Evolutionary conservation across 345 rosid species (phyloP).

Genomic region (Viola odorata): DNA sequence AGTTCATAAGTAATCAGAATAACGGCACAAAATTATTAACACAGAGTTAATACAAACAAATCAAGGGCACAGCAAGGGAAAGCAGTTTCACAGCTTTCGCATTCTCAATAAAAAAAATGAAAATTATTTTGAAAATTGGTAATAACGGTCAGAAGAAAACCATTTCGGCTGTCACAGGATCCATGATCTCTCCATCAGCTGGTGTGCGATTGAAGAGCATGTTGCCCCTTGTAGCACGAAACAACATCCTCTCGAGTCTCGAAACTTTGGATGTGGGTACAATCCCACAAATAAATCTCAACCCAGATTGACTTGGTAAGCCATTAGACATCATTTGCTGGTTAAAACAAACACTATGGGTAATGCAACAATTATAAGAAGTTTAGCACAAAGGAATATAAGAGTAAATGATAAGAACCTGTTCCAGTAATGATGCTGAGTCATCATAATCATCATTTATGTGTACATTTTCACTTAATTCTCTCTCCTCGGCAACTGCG

Average conservation of each 20-base stretch:
- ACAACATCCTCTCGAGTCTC: constrained; percentile 88
- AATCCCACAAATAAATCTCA: constrained; percentile 86
- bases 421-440: constrained; percentile 63
- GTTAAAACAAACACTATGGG: constrained; percentile 16
- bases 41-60: neutral
- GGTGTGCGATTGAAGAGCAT: constrained; percentile 93
- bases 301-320: constrained; percentile 64
- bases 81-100: neutral
- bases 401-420: constrained; percentile 40
- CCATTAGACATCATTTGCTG: constrained; percentile 59
- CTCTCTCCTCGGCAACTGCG: constrained; percentile 57
- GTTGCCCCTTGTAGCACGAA: constrained; percentile 98
- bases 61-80: neutral
- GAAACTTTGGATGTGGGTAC: constrained; percentile 62
- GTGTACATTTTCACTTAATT: constrained; percentile 65
- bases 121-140: neutral
- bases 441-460: constrained; percentile 47
- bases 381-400: constrained; percentile 14
- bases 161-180: constrained; percentile 82
- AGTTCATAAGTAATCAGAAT: constrained; percentile 13
- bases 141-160: constrained; percentile 34
- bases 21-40: constrained; percentile 1
- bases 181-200: constrained; percentile 87
- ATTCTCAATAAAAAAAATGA: neutral
- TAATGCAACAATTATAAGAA: constrained; percentile 15